Conservation (phyloP, 2,329 filamentous ascomycete species). For the Eutypa lata region DNA sequence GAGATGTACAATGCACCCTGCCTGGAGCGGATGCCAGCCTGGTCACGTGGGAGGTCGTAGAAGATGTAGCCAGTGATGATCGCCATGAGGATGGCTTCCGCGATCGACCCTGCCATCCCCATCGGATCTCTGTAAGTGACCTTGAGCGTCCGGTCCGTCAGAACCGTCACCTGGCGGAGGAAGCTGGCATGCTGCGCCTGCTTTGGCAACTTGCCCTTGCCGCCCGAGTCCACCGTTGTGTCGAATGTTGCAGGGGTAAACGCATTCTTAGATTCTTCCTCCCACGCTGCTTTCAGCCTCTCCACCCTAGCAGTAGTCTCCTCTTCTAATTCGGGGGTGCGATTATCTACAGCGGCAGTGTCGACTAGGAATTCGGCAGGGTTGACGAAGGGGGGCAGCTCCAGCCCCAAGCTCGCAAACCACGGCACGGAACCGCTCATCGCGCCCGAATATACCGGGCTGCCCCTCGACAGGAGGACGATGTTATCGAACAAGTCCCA, state of each 20-base stretch:
- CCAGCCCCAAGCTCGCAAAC: slow-evolving; percentile 59
- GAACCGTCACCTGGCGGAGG: slow-evolving; percentile 58
- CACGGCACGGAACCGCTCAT: slow-evolving; percentile 58
- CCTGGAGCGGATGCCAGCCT: slow-evolving; percentile 70
- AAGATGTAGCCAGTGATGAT: slow-evolving; percentile 74
- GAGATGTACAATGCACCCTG: slow-evolving; percentile 72
- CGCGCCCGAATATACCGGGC: slow-evolving; percentile 64
- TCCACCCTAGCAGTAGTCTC: slow-evolving; percentile 58
- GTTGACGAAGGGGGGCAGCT: slow-evolving; percentile 69
- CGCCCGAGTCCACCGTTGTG: slow-evolving; percentile 8
- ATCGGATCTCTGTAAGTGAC: slow-evolving; percentile 75
- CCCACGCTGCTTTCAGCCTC: slow-evolving; percentile 61
- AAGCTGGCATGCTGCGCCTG: slow-evolving; percentile 51
- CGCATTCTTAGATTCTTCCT: slow-evolving; percentile 29
- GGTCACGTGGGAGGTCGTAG: slow-evolving; percentile 59
- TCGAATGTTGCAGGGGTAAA: slow-evolving; percentile 20
- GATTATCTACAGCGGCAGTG: slow-evolving; percentile 69
- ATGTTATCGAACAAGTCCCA: slow-evolving; percentile 75
- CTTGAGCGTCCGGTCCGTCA: slow-evolving; percentile 67
- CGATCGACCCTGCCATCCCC: slow-evolving; percentile 66
- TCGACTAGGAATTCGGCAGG: slow-evolving; percentile 76
- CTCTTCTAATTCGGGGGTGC: slow-evolving; percentile 62
- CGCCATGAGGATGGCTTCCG: slow-evolving; percentile 69
- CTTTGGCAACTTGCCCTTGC: slow-evolving; percentile 9
- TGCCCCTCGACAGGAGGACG: slow-evolving; percentile 64